Conservation (phyloP, 768 basidiomycete genomes). For the Rhizopogon rudus region DNA sequence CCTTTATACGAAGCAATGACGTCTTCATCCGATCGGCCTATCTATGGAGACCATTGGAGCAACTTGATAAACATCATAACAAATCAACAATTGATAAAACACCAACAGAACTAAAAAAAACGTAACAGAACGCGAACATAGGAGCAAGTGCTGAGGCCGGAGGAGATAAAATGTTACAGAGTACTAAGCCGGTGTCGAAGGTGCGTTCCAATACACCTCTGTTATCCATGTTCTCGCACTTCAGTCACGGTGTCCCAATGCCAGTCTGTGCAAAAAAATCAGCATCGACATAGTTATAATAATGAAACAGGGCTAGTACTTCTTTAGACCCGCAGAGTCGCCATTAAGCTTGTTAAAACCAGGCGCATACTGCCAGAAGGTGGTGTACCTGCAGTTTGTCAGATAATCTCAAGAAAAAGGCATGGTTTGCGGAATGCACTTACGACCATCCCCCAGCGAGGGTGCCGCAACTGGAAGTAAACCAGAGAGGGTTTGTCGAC, state of each 20-base stretch:
- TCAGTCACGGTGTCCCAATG: constrained; percentile 3
- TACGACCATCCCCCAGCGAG: constrained; percentile 32
- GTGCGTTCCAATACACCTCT: too few relatives aligned
- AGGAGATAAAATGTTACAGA: too few relatives aligned
- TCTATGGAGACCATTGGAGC: too few relatives aligned
- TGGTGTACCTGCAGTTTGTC: not conserved
- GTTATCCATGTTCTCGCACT: too few relatives aligned
- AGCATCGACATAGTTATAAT: not conserved
- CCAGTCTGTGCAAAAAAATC: constrained; percentile 11
- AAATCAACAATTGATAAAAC: too few relatives aligned
- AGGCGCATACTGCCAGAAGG: not conserved
- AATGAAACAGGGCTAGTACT: not conserved
- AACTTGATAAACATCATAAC: too few relatives aligned
- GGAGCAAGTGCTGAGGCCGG: too few relatives aligned
- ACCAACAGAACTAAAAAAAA: too few relatives aligned
- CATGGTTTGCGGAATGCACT: not conserved
- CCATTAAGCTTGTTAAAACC: not conserved
- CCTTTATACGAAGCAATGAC: too few relatives aligned
- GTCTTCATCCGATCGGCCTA: too few relatives aligned
- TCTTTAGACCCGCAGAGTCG: not conserved
- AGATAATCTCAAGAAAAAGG: not conserved
- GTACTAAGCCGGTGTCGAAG: too few relatives aligned
- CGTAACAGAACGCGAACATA: too few relatives aligned
- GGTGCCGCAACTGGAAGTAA: constrained; percentile 29
- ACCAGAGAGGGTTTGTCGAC: constrained; percentile 31